Conservation (phyloP, 495 filamentous ascomycete genomes). For the Astrothelium subdiscretum region DNA sequence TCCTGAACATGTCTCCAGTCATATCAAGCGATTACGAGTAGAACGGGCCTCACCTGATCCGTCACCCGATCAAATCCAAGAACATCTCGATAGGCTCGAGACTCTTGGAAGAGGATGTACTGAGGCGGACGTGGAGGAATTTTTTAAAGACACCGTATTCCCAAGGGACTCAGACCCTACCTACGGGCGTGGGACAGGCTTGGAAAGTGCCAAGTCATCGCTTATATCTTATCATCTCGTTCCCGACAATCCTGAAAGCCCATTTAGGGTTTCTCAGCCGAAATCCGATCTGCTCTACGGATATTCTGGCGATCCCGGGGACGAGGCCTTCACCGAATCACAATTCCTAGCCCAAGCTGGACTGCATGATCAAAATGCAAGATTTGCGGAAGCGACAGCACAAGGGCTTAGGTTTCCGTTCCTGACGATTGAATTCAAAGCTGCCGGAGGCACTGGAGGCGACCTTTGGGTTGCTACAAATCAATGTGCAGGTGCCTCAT, state of each 20-base stretch:
- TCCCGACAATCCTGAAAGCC: neutral
- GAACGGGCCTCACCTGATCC: neutral
- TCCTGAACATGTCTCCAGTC: neutral
- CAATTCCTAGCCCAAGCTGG: too few relatives aligned
- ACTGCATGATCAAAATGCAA: too few relatives aligned
- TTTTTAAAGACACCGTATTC: too few relatives aligned
- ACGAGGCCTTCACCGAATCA: too few relatives aligned
- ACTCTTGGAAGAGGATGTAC: neutral
- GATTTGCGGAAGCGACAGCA: conserved; percentile 12
- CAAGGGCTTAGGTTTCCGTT: conserved; percentile 19
- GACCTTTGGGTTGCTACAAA: conserved; percentile 24
- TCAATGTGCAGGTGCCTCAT: conserved; percentile 21
- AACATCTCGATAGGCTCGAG: neutral
- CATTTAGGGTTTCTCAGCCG: neutral
- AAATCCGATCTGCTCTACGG: neutral
- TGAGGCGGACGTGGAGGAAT: neutral
- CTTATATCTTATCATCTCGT: neutral
- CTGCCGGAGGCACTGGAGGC: conserved; percentile 10
- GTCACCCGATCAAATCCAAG: neutral
- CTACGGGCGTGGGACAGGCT: neutral
- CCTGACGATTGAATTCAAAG: conserved; percentile 25
- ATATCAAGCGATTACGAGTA: neutral
- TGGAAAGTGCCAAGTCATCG: neutral
- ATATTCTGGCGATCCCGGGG: neutral
- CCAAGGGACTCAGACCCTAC: neutral